Evolutionary conservation across 1,284 basidiomycete genomes (phyloP), one percentile per base, ranked within the genome.

Genomic region (Ceratobasidium sp.): DNA sequence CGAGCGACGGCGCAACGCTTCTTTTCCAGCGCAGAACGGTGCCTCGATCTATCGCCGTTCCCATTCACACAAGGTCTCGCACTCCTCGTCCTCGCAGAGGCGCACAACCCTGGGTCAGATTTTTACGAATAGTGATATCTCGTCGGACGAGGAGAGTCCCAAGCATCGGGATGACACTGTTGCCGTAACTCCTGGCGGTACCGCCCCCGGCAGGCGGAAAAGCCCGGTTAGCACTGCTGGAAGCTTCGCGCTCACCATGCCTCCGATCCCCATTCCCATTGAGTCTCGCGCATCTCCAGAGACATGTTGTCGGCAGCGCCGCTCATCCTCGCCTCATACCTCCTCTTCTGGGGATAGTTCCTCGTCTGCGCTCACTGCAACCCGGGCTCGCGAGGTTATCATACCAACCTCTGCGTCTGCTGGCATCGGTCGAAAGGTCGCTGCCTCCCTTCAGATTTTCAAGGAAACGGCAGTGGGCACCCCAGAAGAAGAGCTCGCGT

Each of bases 381-480:
- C 62, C 71, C 74, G 51, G 46, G 41, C 37, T 48, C 74, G 51
- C n/a, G 69, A 43, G 34, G 76, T 22, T 4, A 49, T 54, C 73
- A 41, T 34, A 29, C 66, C 72, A 16, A 53, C 74, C 13, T 53
- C 54, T 58, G 79, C 79, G n/a, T 77, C 81, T 16, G 76, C 86
- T 24, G 88, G 88, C 19, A 90, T 90, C 59, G 89, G 91, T 41
- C 88, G 92, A 77, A 93, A 93, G 81, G 91, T 93, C 53, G 92
- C 92, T 0, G 91, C 89, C 4, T 89, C 89, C 9, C 84, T 93
- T 11, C 89, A 92, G 78, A 84, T 93, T 6, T 93, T 93, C 84
- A 92, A 90, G 79, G 90, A 92, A 82, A 90, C 91, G 27, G 65
- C 76, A 9, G 51, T 74, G 24, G 71, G 54, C 14, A 48, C 51